Conservation (phyloP, 257 asterid genomes). For the Solanum megistacrolobum region DNA sequence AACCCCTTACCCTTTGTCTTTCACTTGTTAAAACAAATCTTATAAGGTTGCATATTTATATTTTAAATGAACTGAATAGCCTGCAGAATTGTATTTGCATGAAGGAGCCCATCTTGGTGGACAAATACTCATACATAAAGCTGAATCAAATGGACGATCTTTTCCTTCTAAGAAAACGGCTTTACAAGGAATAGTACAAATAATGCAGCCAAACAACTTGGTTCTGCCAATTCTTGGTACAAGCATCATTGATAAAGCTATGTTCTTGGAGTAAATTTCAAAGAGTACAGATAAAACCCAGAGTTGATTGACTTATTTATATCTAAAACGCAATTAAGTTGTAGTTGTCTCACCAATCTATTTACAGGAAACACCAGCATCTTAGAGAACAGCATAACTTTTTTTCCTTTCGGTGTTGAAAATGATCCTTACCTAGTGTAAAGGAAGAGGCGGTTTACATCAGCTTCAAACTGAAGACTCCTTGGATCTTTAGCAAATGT, state of each 20-base stretch:
- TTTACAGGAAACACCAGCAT: neutral
- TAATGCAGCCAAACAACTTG: neutral
- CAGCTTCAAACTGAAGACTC: slow-evolving; percentile 76
- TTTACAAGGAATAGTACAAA: neutral
- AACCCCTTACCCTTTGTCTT: neutral
- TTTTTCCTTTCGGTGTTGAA: neutral
- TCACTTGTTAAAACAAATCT: neutral
- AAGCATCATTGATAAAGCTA: neutral
- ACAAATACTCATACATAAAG: neutral
- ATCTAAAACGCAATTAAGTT: neutral
- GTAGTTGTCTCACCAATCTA: neutral
- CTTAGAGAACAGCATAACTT: neutral
- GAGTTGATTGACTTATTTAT: neutral
- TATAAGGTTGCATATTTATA: neutral
- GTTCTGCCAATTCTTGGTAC: neutral
- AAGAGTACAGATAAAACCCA: neutral
- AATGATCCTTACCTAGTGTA: slow-evolving; percentile 51
- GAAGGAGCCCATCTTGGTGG: neutral
- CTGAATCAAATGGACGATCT: neutral
- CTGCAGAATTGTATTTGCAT: neutral
- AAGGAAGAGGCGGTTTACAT: slow-evolving; percentile 71
- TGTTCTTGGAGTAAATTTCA: neutral
- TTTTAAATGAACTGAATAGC: neutral
- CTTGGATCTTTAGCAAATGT: slow-evolving; percentile 65
- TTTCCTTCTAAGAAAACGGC: neutral